Conservation (phyloP, 257 asterid species). For the Henckelia pumila region DNA sequence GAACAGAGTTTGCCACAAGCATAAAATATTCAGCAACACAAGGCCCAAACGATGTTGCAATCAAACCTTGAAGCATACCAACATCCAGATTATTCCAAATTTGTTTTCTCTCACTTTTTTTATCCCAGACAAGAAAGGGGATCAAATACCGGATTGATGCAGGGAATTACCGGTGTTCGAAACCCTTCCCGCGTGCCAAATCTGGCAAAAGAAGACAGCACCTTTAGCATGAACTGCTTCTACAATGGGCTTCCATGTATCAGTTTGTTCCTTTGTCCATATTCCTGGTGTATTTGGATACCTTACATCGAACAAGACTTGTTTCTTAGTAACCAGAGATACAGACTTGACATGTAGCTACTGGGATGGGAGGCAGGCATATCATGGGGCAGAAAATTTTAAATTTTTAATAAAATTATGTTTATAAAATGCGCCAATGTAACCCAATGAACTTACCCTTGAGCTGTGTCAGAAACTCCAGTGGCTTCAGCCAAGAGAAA, state of each 20-base stretch:
- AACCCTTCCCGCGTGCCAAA: constrained; percentile 45
- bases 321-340: background rate
- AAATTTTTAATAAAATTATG: background rate
- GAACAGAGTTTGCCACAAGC: background rate
- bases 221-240: constrained; percentile 59
- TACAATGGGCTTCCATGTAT: constrained; percentile 52
- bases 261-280: constrained; percentile 48
- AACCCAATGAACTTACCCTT: constrained; percentile 35
- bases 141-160: background rate
- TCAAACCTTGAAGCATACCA: background rate
- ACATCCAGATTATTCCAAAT: background rate
- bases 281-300: constrained; percentile 42
- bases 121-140: background rate
- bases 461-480: constrained; percentile 52
- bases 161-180: constrained; percentile 37
- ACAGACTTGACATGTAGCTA: background rate
- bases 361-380: background rate
- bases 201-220: constrained; percentile 48
- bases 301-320: constrained; percentile 13
- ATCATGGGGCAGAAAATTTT: background rate
- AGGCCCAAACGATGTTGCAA: background rate
- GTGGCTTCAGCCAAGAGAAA: constrained; percentile 40
- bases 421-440: background rate
- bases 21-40: background rate
- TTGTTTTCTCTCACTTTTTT: background rate